Base-by-base conservation (phyloP, 1,284 basidiomycete genomes). In the Agroathelia rolfsii region DNA sequence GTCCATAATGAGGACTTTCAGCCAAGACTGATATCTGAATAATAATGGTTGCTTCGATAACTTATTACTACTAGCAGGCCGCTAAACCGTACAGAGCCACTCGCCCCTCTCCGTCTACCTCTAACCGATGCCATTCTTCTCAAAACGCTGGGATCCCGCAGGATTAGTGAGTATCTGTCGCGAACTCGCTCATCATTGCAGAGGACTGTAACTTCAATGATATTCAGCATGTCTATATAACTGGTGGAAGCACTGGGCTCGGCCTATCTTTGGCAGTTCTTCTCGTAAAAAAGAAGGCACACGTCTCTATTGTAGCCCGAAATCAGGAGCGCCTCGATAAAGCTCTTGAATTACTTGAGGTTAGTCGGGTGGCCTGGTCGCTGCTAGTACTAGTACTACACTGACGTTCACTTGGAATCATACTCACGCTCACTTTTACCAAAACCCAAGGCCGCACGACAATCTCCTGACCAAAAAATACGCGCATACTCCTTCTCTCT, bases 301-400 rank as follows among this genome's bases (percentile, higher is more conserved):
- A 86, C 50, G 78, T 93, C 3, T 83, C 81, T 2, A 82, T 93
- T 39, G 79, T 89, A 19, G 85, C 86, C 25, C 65, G 86, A 16
- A 70, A 78, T 43, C 61, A 74, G 41, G 55, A 59, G 27, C 78
- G 73, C 40, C 61, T 88, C 16, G 56, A 69, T 32, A 56, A 52
- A 11, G 85, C 84, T 0, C 43, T 81, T 8, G 56, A 54, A 14
- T 56, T 69, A 38, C 50, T 92, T 15, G 75, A 87, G 66, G 83
- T 79, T 35, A 32, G 59, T 43, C 21, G n/a, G n/a, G n/a, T n/a
- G n/a, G n/a, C n/a, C n/a, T n/a, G n/a, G n/a, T n/a, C n/a, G n/a
- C n/a, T n/a, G n/a, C n/a, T n/a, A n/a, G n/a, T n/a, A 13, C 21
- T 21, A 11, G 13, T 24, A 15, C 24, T 19, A 24, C 28, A 21